A percentile compares a stretch with the other conserved stretches of the same genome.
Conservation (phyloP, 108 stramenopile genomes). For the Cylindrotheca closterium region DNA sequence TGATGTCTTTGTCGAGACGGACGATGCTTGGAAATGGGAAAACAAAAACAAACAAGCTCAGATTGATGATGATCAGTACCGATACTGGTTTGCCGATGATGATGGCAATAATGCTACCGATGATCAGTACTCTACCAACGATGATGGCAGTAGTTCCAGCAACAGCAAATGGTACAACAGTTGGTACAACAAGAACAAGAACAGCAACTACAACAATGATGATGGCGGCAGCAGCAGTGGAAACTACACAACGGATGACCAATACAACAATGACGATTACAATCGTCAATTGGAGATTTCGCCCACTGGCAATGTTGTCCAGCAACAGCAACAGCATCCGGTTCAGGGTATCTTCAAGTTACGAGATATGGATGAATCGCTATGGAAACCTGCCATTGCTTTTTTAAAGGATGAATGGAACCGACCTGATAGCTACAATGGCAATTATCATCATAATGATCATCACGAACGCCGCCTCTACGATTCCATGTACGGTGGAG, state of each 20-base stretch:
- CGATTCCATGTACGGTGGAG: background rate
- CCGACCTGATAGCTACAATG: constrained; percentile 7
- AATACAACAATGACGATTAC: constrained; percentile 16
- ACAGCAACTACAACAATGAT: constrained; percentile 23
- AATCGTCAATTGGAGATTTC: constrained; percentile 3
- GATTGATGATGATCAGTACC: constrained; percentile 14
- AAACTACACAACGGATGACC: constrained; percentile 14
- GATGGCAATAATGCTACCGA: constrained; percentile 17
- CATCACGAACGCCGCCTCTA: background rate
- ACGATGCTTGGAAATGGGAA: constrained; percentile 5
- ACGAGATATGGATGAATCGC: constrained; percentile 59
- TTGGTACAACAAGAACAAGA: constrained; percentile 5
- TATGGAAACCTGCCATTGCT: constrained; percentile 62
- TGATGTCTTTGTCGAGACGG: constrained; percentile 6
- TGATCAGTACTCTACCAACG: constrained; percentile 5
- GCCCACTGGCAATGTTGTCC: background rate
- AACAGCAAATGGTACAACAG: constrained; percentile 11
- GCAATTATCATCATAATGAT: background rate
- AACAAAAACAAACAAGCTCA: constrained; percentile 18
- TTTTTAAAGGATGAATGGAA: constrained; percentile 50
- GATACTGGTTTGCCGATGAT: constrained; percentile 7
- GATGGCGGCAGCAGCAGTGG: constrained; percentile 13
- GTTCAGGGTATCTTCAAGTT: constrained; percentile 74
- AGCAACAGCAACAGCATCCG: constrained; percentile 25
- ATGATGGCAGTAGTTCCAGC: constrained; percentile 23